These are phyloP conservation scores for Chloranthus sessilifolius DNA, from an alignment of 164 flowering plant species.

Conservation along the genomic window DNA sequence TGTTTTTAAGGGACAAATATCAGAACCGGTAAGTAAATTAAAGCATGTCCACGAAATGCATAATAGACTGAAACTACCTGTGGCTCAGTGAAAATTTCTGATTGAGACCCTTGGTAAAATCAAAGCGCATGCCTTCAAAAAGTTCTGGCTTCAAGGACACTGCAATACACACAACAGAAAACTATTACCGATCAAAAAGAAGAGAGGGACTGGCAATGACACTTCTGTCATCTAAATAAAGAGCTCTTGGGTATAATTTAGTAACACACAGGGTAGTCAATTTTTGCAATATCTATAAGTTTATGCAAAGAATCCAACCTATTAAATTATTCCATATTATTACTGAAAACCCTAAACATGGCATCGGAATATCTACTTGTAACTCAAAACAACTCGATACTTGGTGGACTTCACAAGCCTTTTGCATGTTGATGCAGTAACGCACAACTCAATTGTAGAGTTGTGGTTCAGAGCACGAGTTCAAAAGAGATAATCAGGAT, in stretches of 20 bases:
- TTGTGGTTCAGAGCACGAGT: too few relatives aligned
- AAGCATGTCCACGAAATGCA: not conserved
- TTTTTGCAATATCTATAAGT: too few relatives aligned
- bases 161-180: conserved; percentile 31
- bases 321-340: too few relatives aligned
- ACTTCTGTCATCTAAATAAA: not conserved
- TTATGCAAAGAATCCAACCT: too few relatives aligned
- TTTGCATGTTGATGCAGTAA: too few relatives aligned
- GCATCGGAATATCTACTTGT: too few relatives aligned
- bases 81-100: conserved; percentile 85
- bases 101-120: conserved; percentile 78
- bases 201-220: too few relatives aligned
- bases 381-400: too few relatives aligned
- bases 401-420: too few relatives aligned
- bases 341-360: too few relatives aligned
- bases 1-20: not conserved
- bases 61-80: conserved; percentile 38
- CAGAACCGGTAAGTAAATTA: conserved; percentile 1
- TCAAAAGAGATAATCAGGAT: too few relatives aligned
- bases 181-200: not conserved
- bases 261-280: not conserved
- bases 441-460: too few relatives aligned
- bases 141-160: conserved; percentile 95
- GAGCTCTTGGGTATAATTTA: not conserved
- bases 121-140: conserved; percentile 95